Conservation (phyloP, 805 yeast genomes). For the Wickerhamiella parazyma region DNA sequence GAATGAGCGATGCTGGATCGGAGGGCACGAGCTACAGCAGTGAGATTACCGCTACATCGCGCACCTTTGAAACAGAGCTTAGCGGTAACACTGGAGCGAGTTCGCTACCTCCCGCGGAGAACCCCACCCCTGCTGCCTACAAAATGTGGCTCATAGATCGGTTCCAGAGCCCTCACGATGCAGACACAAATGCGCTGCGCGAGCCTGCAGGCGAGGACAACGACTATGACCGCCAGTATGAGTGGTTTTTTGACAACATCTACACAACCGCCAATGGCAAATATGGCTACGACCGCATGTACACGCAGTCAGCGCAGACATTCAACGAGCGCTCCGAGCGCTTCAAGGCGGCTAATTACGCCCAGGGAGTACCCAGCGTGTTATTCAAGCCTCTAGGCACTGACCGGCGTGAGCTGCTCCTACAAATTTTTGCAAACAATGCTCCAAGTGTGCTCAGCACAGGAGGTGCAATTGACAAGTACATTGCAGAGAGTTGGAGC, state of each 20-base stretch:
- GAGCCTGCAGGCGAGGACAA: background rate
- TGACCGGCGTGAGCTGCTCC: conserved; percentile 9
- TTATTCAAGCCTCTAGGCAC: conserved; percentile 1
- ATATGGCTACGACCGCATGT: conserved; percentile 21
- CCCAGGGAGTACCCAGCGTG: conserved; percentile 3
- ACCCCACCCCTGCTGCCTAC: background rate
- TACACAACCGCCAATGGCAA: conserved; percentile 16
- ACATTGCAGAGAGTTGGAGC: conserved; percentile 19
- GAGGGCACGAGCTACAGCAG: background rate
- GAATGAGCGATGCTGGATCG: background rate
- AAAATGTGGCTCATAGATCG: conserved; percentile 5
- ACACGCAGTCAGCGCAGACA: conserved; percentile 11
- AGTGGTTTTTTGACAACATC: conserved; percentile 23
- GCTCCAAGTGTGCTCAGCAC: conserved; percentile 8
- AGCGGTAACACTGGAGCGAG: background rate
- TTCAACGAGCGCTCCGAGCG: conserved; percentile 11
- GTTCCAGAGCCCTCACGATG: background rate
- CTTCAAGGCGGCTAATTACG: conserved; percentile 4
- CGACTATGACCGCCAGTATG: conserved; percentile 12
- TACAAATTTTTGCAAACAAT: conserved; percentile 6
- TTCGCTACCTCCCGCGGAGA: background rate
- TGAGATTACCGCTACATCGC: background rate
- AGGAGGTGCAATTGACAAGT: conserved; percentile 10
- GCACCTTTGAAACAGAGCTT: background rate
- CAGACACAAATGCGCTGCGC: background rate